These are phyloP conservation scores for Eucalyptus polyanthemos DNA, from an alignment of 345 rosid genomes.

Conservation along the genomic window DNA sequence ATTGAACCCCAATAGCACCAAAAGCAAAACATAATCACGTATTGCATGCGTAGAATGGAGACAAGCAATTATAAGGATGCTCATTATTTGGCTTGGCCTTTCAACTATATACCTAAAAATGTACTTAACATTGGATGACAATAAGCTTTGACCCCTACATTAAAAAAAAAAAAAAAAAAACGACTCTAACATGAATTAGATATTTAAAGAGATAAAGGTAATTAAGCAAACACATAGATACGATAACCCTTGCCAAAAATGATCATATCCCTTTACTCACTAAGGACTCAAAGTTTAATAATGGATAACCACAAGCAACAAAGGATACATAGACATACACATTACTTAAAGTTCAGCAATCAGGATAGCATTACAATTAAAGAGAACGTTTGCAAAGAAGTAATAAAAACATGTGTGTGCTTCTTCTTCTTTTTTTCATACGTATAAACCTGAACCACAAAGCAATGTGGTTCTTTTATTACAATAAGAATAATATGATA, in stretches of 20 bases:
- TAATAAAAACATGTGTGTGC: not conserved
- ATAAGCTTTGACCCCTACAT: not conserved
- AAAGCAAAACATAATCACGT: not conserved
- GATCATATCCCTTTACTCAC: not conserved
- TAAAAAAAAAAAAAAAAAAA: not conserved
- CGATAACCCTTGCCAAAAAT: not conserved
- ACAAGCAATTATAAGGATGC: not conserved
- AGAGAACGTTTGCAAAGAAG: not conserved
- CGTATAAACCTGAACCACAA: not conserved
- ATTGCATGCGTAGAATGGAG: not conserved
- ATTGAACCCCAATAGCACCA: not conserved
- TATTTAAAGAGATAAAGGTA: not conserved
- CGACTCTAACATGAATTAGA: not conserved
- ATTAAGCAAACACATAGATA: not conserved
- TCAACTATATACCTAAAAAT: too few species aligned
- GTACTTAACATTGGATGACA: not conserved
- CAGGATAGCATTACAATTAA: not conserved
- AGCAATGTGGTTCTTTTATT: conserved; percentile 4
- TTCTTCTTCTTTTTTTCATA: not conserved
- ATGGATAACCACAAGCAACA: not conserved
- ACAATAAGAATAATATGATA: conserved; percentile 1
- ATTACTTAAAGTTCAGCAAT: not conserved
- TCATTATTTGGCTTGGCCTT: not conserved
- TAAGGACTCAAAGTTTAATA: not conserved
- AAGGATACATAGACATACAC: not conserved